A percentile compares a stretch with the other conserved stretches of the same genome.
Conservation (phyloP, 1,139 yeast genomes). For the Pneumocystis canis region DNA sequence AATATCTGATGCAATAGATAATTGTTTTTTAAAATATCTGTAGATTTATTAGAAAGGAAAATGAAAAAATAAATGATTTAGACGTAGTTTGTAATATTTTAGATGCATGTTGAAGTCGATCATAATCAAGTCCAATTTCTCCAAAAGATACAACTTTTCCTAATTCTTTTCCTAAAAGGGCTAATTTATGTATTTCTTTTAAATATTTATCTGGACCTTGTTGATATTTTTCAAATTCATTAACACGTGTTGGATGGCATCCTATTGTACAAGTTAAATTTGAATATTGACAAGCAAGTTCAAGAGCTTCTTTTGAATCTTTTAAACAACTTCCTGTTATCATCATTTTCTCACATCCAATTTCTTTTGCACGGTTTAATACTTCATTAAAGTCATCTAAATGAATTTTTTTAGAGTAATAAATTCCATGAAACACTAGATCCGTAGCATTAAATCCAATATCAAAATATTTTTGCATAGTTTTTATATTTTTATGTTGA, state of each 20-base stretch:
- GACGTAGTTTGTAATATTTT: conserved; percentile 42
- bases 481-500: neutral
- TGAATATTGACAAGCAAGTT: conserved; percentile 29
- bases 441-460: conserved; percentile 53
- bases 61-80: neutral
- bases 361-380: conserved; percentile 47
- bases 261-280: conserved; percentile 57
- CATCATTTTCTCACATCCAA: conserved; percentile 54
- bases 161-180: conserved; percentile 33
- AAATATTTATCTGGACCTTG: conserved; percentile 24
- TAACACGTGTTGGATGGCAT: conserved; percentile 50
- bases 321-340: conserved; percentile 67
- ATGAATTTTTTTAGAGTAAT: conserved; percentile 57
- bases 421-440: conserved; percentile 68
- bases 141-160: conserved; percentile 28
- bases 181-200: conserved; percentile 35
- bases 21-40: conserved; percentile 53
- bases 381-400: conserved; percentile 51
- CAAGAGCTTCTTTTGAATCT: conserved; percentile 43
- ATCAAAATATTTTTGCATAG: conserved; percentile 6
- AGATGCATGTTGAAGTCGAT: conserved; percentile 63
- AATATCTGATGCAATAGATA: conserved; percentile 43
- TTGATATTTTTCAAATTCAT: conserved; percentile 1
- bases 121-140: conserved; percentile 52
- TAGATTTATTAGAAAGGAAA: neutral